These are phyloP conservation scores for Fusarium heterosporum DNA, from an alignment of 2,329 filamentous ascomycete species.

Conservation along the genomic window DNA sequence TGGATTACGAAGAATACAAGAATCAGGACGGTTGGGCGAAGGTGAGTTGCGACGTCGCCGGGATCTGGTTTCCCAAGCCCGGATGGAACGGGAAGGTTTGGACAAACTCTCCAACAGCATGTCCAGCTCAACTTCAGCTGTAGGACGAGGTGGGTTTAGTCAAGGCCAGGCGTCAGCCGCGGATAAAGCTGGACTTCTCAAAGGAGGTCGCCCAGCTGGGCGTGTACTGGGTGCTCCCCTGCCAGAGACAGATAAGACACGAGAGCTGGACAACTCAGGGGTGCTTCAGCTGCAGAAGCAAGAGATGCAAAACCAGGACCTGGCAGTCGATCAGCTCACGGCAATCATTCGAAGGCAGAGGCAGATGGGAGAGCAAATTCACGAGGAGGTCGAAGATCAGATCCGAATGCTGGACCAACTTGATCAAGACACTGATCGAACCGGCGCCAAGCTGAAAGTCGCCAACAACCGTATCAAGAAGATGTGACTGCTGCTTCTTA, in stretches of 20 bases:
- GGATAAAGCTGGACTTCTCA: conserved; percentile 64
- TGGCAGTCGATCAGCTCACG: conserved; percentile 75
- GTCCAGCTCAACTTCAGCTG: conserved; percentile 47
- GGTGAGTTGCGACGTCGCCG: conserved; percentile 78
- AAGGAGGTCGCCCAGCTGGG: conserved; percentile 58
- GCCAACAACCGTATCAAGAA: conserved; percentile 79
- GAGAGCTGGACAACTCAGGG: conserved; percentile 80
- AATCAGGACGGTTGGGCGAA: conserved; percentile 70
- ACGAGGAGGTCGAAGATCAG: conserved; percentile 78
- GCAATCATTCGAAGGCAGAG: conserved; percentile 78
- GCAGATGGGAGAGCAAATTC: conserved; percentile 82
- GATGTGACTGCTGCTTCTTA: conserved; percentile 61
- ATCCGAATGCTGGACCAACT: conserved; percentile 76
- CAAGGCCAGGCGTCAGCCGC: conserved; percentile 61
- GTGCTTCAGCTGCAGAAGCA: conserved; percentile 79
- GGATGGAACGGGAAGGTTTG: conserved; percentile 80
- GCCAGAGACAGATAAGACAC: conserved; percentile 79
- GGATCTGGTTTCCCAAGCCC: conserved; percentile 76
- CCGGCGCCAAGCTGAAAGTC: conserved; percentile 76
- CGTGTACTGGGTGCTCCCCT: conserved; percentile 79
- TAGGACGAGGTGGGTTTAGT: conserved; percentile 57
- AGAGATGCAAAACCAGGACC: conserved; percentile 80
- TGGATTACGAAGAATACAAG: conserved; percentile 69
- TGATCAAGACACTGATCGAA: conserved; percentile 73
- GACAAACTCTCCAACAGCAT: conserved; percentile 76